Evolutionary conservation across 495 filamentous ascomycete species (phyloP).

Genomic region (Apiosordaria backusii): DNA sequence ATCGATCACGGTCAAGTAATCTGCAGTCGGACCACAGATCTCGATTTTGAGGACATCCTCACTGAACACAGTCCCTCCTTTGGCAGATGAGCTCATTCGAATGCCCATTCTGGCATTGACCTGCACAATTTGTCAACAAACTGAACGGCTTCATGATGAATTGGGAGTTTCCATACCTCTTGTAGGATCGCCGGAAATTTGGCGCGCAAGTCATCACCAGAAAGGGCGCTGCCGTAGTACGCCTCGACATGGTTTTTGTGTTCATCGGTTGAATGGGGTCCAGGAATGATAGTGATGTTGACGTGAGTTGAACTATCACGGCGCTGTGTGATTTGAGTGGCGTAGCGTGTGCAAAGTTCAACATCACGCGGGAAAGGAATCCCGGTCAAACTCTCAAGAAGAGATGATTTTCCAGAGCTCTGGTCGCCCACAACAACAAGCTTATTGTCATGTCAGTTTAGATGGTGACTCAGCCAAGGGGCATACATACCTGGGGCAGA

Average conservation of each 20-base stretch:
- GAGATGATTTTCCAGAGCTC: constrained; percentile 48
- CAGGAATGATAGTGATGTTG: constrained; percentile 44
- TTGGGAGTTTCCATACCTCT: constrained; percentile 20
- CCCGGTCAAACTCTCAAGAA: constrained; percentile 48
- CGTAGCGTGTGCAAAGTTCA: constrained; percentile 52
- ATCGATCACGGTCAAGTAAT: constrained; percentile 60
- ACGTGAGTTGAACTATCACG: constrained; percentile 25
- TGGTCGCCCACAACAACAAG: constrained; percentile 47
- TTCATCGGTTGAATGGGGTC: constrained; percentile 24
- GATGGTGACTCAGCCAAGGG: background rate
- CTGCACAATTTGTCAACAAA: constrained; percentile 17
- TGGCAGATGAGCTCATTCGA: constrained; percentile 12
- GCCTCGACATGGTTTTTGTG: constrained; percentile 19
- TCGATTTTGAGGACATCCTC: constrained; percentile 55
- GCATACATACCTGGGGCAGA: constrained; percentile 31
- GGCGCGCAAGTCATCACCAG: constrained; percentile 15
- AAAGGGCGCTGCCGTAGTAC: constrained; percentile 15
- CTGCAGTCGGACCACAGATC: constrained; percentile 50
- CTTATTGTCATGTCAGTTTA: constrained; percentile 20
- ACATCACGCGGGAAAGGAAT: constrained; percentile 45
- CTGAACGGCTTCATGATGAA: background rate
- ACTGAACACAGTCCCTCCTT: constrained; percentile 38
- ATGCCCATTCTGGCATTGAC: constrained; percentile 40
- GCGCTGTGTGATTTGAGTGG: constrained; percentile 52
- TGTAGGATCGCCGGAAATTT: constrained; percentile 25